Evolutionary conservation across 306 rosid genomes (phyloP).

Genomic region (Oxytropis ochrocephala): DNA sequence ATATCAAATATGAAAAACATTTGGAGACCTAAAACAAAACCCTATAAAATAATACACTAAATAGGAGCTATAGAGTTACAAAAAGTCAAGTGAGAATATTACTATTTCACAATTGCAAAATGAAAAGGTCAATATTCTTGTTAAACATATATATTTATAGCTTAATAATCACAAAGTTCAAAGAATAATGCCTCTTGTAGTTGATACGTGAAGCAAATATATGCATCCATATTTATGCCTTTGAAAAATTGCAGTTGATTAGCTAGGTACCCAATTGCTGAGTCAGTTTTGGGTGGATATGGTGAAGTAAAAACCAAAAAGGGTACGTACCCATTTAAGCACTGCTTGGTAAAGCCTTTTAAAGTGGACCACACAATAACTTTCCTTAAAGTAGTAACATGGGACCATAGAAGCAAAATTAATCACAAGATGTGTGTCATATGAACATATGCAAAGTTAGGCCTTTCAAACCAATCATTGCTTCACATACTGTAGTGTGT

Average conservation of each 20-base stretch:
- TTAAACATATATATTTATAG: not conserved
- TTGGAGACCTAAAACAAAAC: not conserved
- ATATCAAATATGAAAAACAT: too few relatives aligned
- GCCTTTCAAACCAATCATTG: constrained; percentile 30
- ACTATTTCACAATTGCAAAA: not conserved
- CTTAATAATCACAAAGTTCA: not conserved
- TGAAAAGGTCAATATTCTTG: not conserved
- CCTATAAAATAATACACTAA: not conserved
- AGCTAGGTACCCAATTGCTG: not conserved
- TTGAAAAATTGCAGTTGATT: constrained; percentile 8
- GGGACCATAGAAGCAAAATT: constrained; percentile 20
- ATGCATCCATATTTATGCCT: not conserved
- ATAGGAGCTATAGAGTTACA: not conserved
- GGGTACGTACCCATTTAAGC: too few relatives aligned
- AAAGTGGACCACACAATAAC: constrained; percentile 11
- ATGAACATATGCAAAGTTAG: not conserved
- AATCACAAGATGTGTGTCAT: not conserved
- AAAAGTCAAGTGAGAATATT: not conserved
- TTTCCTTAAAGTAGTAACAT: not conserved
- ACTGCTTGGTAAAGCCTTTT: not conserved
- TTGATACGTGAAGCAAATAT: constrained; percentile 23
- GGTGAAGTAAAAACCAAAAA: constrained; percentile 22
- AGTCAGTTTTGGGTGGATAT: constrained; percentile 10
- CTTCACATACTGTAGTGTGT: not conserved
- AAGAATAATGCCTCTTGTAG: not conserved